These are phyloP conservation scores for Aspergillus fischeri DNA, from an alignment of 2,329 filamentous ascomycete species.

Conservation along the genomic window DNA sequence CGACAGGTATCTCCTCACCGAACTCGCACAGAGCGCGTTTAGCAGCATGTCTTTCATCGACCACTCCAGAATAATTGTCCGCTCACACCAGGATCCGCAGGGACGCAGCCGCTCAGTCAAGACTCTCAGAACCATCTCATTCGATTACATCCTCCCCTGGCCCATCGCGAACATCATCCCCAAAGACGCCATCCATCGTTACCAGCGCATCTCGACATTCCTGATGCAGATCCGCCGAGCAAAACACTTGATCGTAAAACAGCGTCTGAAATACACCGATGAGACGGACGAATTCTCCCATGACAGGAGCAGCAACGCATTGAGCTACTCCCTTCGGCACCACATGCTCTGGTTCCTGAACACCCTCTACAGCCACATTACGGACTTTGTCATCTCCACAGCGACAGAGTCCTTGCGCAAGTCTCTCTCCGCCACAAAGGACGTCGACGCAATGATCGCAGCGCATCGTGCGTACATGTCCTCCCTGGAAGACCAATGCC, in stretches of 20 bases:
- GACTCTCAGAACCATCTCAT: conserved; percentile 58
- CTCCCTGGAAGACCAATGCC: conserved; percentile 62
- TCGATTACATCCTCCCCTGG: conserved; percentile 66
- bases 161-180: conserved; percentile 68
- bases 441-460: conserved; percentile 76
- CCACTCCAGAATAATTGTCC: conserved; percentile 59
- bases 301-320: conserved; percentile 33
- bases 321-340: conserved; percentile 54
- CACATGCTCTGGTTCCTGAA: conserved; percentile 75
- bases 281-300: conserved; percentile 38
- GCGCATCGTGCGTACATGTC: conserved; percentile 63
- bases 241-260: conserved; percentile 59
- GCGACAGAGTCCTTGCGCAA: conserved; percentile 54
- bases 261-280: conserved; percentile 33
- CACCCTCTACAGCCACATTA: conserved; percentile 70
- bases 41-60: conserved; percentile 51
- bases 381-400: conserved; percentile 65
- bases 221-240: conserved; percentile 74
- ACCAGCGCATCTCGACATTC: conserved; percentile 70
- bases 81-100: conserved; percentile 44
- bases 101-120: conserved; percentile 57
- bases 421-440: conserved; percentile 58
- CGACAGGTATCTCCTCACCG: conserved; percentile 76
- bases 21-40: conserved; percentile 70
- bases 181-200: conserved; percentile 58